Percentiles rank a stretch among this genome's conserved stretches.
These are phyloP conservation scores for Termitomyces heimii DNA, from an alignment of 768 basidiomycete genomes.

Conservation along the genomic window DNA sequence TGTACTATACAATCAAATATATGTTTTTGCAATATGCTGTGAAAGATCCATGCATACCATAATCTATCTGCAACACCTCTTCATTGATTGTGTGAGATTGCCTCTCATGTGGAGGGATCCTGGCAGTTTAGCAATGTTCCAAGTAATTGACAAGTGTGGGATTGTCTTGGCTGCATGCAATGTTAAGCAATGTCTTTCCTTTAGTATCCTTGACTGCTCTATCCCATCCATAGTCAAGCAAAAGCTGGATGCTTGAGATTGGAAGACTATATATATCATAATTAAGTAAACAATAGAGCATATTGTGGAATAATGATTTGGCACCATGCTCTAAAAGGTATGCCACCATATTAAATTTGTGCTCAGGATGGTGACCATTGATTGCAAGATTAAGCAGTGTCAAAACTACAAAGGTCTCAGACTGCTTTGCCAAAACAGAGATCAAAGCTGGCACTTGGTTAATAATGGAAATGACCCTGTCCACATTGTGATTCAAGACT, in stretches of 20 bases:
- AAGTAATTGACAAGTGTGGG: neutral
- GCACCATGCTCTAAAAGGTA: neutral
- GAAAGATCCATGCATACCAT: too few species aligned
- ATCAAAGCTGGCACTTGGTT: neutral
- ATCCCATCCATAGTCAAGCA: neutral
- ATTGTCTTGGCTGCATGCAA: neutral
- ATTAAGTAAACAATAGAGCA: neutral
- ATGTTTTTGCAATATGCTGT: too few species aligned
- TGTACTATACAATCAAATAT: too few species aligned
- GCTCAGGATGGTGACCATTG: neutral
- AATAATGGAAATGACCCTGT: neutral
- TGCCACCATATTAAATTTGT: neutral
- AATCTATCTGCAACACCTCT: too few species aligned
- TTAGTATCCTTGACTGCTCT: neutral
- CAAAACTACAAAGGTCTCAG: too few species aligned
- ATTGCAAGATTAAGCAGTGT: neutral
- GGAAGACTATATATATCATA: too few species aligned
- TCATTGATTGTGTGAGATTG: too few species aligned
- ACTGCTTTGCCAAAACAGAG: neutral
- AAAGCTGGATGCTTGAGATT: neutral
- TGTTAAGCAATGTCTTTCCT: neutral
- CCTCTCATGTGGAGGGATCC: too few species aligned
- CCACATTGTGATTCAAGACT: neutral
- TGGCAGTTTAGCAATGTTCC: too few species aligned
- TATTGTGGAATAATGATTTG: neutral